Evolutionary conservation across 345 rosid species (phyloP).

Genomic region (Gossypium turneri): DNA sequence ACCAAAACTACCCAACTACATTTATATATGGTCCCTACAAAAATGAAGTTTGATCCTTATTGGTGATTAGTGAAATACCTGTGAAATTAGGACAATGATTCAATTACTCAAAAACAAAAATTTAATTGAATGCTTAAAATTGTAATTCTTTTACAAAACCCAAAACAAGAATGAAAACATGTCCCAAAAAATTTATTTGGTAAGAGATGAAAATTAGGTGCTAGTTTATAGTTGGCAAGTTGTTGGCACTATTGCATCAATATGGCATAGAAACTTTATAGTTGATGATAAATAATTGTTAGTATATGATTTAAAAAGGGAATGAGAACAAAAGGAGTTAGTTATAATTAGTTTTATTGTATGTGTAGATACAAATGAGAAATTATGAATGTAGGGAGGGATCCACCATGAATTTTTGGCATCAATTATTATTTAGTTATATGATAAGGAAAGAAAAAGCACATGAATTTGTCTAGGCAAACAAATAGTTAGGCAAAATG

Average conservation of each 20-base stretch:
- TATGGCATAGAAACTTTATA: not conserved
- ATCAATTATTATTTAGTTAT: not conserved
- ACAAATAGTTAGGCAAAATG: not conserved
- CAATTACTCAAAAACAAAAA: not conserved
- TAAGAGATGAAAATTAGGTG: not conserved
- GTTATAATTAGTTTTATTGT: not conserved
- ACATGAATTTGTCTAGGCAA: not conserved
- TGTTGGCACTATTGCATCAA: conserved; percentile 11
- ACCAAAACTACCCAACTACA: conserved; percentile 6
- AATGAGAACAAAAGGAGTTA: conserved; percentile 20
- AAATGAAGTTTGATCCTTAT: not conserved
- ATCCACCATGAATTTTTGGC: not conserved
- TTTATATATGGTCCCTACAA: not conserved
- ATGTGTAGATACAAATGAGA: conserved; percentile 17
- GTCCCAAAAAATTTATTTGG: not conserved
- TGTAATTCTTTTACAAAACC: not conserved
- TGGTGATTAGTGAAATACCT: not conserved
- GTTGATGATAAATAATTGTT: conserved; percentile 15
- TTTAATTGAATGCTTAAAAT: not conserved
- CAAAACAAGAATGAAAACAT: not conserved
- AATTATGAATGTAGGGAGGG: conserved; percentile 12
- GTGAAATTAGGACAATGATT: too few relatives aligned
- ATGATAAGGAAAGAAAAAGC: not conserved
- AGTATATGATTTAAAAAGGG: conserved; percentile 10
- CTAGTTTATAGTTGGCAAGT: conserved; percentile 5